Conservation (phyloP, 768 basidiomycete species). For the Tylopilus subfusipes region DNA sequence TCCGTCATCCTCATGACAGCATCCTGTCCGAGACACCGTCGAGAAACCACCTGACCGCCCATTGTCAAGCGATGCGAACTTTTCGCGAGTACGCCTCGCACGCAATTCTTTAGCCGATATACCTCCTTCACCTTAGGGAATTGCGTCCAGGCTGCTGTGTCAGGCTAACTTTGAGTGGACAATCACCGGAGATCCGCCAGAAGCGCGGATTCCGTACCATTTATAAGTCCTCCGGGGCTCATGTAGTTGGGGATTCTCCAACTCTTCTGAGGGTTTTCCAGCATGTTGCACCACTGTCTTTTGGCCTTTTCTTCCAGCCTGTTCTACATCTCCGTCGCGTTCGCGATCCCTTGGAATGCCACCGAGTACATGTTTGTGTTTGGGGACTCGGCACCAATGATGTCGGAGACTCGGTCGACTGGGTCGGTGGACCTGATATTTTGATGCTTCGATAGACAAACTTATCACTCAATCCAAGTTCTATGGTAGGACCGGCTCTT, state of each 20-base stretch:
- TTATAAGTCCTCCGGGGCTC: conserved; percentile 5
- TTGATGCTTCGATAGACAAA: conserved; percentile 17
- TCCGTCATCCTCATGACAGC: background rate
- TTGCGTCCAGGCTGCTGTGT: background rate
- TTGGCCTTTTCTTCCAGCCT: conserved; percentile 5
- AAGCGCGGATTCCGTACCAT: background rate
- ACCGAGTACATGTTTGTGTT: conserved; percentile 58
- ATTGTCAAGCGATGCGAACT: background rate
- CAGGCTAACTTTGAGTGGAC: background rate
- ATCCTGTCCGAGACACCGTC: background rate
- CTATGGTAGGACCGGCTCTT: conserved; percentile 26
- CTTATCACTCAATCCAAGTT: conserved; percentile 21
- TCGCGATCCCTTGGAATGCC: conserved; percentile 43
- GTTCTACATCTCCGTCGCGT: conserved; percentile 4
- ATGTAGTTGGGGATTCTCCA: background rate
- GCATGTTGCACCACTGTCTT: conserved; percentile 12
- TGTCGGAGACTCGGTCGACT: conserved; percentile 29
- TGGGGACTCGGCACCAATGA: conserved; percentile 74
- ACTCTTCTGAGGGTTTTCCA: background rate
- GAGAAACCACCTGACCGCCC: background rate
- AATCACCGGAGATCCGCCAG: background rate
- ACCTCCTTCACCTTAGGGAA: background rate
- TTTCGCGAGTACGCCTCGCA: background rate
- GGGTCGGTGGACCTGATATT: conserved; percentile 12
- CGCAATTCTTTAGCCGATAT: background rate